Base-by-base conservation (phyloP, 768 basidiomycete genomes). In the Termitomyces sp. region DNA sequence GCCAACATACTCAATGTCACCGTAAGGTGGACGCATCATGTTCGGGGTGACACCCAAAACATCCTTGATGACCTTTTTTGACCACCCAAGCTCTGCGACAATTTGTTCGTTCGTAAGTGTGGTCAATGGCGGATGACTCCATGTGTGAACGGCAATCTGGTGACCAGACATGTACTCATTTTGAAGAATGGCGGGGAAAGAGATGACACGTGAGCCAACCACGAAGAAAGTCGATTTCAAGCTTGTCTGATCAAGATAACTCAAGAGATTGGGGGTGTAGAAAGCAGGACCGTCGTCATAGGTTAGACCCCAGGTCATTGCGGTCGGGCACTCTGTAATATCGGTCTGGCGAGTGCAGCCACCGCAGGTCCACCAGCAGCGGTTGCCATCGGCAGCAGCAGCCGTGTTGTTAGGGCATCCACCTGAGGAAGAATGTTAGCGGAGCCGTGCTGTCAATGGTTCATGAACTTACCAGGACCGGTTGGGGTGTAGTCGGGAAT, bases 31-130 rank as follows among this genome's bases (percentile, higher is more conserved):
- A 29, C 91, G 78, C 85, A 90, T 89, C 71, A 79, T 84, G 62
- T 83, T 84, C 23, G 91, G 91, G 0, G 89, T 87, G 14, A 90
- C 84, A 47, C 87, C 93, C 34, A 86, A 74, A 44, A 89, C 81
- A 66, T 95, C 90, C 67, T 85, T 85, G 71, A 96, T 94, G 56
- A 87, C 77, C 72, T 95, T 87, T 72, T 82, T 89, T 5, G 87
- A 81, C 92, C 92, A 96, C 4, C 90, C 92, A 34, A 96, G 75
- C 69, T 95, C 92, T 42, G 92, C 92, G 57, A 95, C 89, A 65
- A 93, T 84, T 63, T 89, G 70, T 52, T 92, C 89, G 66, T 88
- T 94, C 38, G 86, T 75, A 56, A 87, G 72, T 1, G 87, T 89
- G 38, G 91, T 94, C 61, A 92, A 73, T 7, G 77, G 62, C 3